Percentiles rank a stretch among this genome's conserved stretches.
Evolutionary conservation across 768 basidiomycete genomes (phyloP).

Genomic region (Mrakia frigida): DNA sequence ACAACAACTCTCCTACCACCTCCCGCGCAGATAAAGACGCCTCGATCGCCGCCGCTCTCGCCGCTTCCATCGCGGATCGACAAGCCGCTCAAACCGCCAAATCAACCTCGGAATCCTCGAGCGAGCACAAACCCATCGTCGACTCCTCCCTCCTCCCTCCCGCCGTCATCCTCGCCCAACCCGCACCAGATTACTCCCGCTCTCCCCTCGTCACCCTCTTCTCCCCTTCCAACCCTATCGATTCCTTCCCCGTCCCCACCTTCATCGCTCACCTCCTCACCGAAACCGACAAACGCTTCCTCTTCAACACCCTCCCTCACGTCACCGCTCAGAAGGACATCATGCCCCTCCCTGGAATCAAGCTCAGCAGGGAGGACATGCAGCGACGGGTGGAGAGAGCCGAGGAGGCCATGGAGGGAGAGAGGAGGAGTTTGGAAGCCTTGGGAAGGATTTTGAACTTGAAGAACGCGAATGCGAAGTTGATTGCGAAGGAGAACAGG

Average conservation of each 20-base stretch:
- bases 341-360: constrained; percentile 9
- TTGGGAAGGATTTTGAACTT: constrained; percentile 18
- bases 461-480: constrained; percentile 19
- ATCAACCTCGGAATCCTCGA: not conserved
- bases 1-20: not conserved
- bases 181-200: constrained; percentile 33
- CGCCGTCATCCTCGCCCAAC: constrained; percentile 42
- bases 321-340: constrained; percentile 4
- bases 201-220: constrained; percentile 13
- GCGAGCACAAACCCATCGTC: not conserved
- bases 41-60: not conserved
- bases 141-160: constrained; percentile 41
- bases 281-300: constrained; percentile 18
- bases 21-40: too few species aligned
- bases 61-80: not conserved
- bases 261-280: constrained; percentile 22
- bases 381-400: not conserved
- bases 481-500: constrained; percentile 27
- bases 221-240: not conserved
- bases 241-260: constrained; percentile 21
- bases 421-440: constrained; percentile 24
- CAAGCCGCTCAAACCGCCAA: not conserved
- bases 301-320: constrained; percentile 23
- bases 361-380: constrained; percentile 13
- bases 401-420: constrained; percentile 19